Evolutionary conservation across 345 rosid species (phyloP).

Genomic region (Mangifera indica): DNA sequence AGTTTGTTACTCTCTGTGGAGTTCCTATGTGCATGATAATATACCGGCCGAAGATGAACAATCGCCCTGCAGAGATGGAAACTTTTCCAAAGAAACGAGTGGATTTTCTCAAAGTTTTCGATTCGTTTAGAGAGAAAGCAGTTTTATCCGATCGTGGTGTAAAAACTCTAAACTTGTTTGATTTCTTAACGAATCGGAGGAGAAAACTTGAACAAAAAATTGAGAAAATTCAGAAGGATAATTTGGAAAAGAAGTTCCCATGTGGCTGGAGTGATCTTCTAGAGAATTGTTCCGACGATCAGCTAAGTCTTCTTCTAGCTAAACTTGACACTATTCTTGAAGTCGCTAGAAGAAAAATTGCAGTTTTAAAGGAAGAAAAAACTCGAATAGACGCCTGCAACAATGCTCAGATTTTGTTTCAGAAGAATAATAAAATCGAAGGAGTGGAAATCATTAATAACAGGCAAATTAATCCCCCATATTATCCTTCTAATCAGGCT

Average conservation of each 20-base stretch:
- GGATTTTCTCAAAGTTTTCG: conserved; percentile 28
- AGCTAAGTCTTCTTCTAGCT: background rate
- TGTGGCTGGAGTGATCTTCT: background rate
- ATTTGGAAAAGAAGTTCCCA: conserved; percentile 10
- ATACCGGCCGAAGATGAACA: conserved; percentile 22
- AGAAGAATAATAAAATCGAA: background rate
- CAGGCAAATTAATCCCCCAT: background rate
- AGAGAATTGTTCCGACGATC: background rate
- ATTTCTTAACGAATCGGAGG: background rate
- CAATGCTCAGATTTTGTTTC: background rate
- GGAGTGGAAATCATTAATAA: background rate
- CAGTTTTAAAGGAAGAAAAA: background rate
- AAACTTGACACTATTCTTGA: conserved; percentile 8
- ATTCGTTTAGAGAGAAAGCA: conserved; percentile 24
- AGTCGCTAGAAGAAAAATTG: conserved; percentile 1
- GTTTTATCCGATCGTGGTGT: conserved; percentile 12
- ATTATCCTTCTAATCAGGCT: background rate
- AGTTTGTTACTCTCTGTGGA: conserved; percentile 25
- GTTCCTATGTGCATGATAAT: conserved; percentile 36
- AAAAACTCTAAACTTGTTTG: conserved; percentile 22
- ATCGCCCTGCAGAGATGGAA: conserved; percentile 21
- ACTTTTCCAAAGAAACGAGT: conserved; percentile 25
- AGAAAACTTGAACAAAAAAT: conserved; percentile 1
- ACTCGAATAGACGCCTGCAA: background rate
- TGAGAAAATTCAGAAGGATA: background rate